Conservation (phyloP, 2,329 filamentous ascomycete genomes). For the Metarhizium humberi region DNA sequence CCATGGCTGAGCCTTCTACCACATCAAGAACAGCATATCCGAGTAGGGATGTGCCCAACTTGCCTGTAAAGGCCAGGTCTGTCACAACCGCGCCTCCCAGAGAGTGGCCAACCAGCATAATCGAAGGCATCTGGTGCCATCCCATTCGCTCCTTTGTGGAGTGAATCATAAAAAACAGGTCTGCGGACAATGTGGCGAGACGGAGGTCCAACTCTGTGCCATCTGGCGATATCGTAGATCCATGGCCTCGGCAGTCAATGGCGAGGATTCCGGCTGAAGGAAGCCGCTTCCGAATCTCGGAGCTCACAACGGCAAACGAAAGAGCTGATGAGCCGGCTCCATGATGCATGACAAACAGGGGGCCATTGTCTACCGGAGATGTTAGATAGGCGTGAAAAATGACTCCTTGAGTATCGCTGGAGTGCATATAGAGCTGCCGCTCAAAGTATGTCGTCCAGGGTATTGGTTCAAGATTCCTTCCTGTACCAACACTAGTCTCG, state of each 20-base stretch:
- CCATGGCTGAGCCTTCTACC: conserved; percentile 91
- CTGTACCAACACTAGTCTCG: conserved; percentile 33
- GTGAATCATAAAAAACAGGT: conserved; percentile 61
- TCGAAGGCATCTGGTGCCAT: conserved; percentile 65
- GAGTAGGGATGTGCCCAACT: conserved; percentile 59
- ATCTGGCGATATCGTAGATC: conserved; percentile 49
- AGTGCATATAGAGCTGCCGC: conserved; percentile 68
- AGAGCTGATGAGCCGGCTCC: conserved; percentile 89
- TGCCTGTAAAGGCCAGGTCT: conserved; percentile 61
- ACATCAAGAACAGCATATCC: conserved; percentile 91
- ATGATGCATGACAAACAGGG: conserved; percentile 89
- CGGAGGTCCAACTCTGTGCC: conserved; percentile 50
- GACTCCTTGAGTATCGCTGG: conserved; percentile 35
- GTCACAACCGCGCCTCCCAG: conserved; percentile 90
- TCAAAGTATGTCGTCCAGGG: conserved; percentile 89
- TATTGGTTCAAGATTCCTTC: conserved; percentile 53
- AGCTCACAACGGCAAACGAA: conserved; percentile 76
- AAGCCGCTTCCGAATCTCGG: conserved; percentile 66
- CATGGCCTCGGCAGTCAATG: conserved; percentile 80
- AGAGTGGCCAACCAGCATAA: conserved; percentile 85
- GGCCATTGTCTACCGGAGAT: conserved; percentile 64
- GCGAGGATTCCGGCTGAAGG: conserved; percentile 78
- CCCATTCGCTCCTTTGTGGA: conserved; percentile 58
- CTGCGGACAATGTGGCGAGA: conserved; percentile 61
- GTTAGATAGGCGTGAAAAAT: conserved; percentile 82